A percentile compares a stretch with the other conserved stretches of the same genome.
Evolutionary conservation across 805 yeast species (phyloP).

Genomic region (Ogataea nitratoaversa): DNA sequence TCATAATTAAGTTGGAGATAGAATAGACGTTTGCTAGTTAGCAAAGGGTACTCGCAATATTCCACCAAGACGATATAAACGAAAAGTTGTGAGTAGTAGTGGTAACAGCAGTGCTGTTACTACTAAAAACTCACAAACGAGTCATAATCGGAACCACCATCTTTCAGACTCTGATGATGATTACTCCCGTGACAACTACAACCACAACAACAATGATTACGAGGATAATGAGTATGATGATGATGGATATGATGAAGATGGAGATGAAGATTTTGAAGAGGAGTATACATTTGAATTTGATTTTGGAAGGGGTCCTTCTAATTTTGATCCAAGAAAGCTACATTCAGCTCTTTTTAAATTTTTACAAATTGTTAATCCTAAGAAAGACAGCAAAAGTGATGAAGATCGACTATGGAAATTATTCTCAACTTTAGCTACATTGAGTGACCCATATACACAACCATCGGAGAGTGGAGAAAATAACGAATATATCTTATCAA

Average conservation of each 20-base stretch:
- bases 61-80: slow-evolving; percentile 9
- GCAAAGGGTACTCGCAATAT: slow-evolving; percentile 9
- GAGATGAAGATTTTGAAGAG: slow-evolving; percentile 21
- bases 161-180: slow-evolving; percentile 1
- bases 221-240: slow-evolving; percentile 7
- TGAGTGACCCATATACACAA: slow-evolving; percentile 65
- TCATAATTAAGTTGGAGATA: neutral
- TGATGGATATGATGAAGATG: slow-evolving; percentile 5
- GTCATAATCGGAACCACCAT: too few species aligned
- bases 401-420: slow-evolving; percentile 16
- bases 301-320: slow-evolving; percentile 15
- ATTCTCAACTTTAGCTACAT: slow-evolving; percentile 30
- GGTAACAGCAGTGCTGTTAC: slow-evolving; percentile 1
- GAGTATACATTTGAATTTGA: slow-evolving; percentile 29
- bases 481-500: slow-evolving; percentile 45
- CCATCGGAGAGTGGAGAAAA: slow-evolving; percentile 55
- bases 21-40: too few species aligned
- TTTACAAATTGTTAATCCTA: slow-evolving; percentile 20
- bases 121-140: neutral
- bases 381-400: neutral
- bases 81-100: slow-evolving; percentile 7
- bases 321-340: slow-evolving; percentile 25
- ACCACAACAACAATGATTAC: slow-evolving; percentile 8
- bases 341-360: slow-evolving; percentile 29
- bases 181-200: too few species aligned